Conservation (phyloP, 257 asterid genomes). For the Solanum bukasovii region DNA sequence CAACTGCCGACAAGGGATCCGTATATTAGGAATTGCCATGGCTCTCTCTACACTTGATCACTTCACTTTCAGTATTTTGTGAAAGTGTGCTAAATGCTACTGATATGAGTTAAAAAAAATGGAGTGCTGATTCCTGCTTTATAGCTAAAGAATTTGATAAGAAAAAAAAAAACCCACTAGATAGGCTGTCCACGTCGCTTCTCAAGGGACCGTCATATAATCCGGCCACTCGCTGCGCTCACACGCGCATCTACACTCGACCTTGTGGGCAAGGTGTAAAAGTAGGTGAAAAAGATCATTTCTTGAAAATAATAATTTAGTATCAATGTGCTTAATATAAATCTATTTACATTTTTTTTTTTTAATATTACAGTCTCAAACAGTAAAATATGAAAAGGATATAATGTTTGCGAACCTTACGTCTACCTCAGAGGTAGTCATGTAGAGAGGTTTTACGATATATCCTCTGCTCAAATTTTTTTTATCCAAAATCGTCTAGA, state of each 20-base stretch:
- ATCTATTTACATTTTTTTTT: too few relatives aligned
- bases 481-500: neutral
- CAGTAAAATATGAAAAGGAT: too few relatives aligned
- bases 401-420: too few relatives aligned
- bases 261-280: too few relatives aligned
- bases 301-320: too few relatives aligned
- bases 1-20: constrained; percentile 45
- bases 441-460: too few relatives aligned
- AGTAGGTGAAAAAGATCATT: too few relatives aligned
- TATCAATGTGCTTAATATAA: too few relatives aligned
- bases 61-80: neutral
- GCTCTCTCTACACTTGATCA: neutral
- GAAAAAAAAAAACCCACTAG: neutral
- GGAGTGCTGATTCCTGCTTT: neutral
- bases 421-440: too few relatives aligned
- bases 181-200: neutral
- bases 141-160: neutral
- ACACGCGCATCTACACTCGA: neutral
- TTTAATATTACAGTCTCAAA: too few relatives aligned
- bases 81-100: neutral
- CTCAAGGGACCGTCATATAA: neutral
- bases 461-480: too few relatives aligned
- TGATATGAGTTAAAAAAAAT: neutral
- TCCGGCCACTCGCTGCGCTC: neutral
- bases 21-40: constrained; percentile 7